Percentiles rank a stretch among this genome's conserved stretches.
These are phyloP conservation scores for Daldinia eschscholtzii DNA, from an alignment of 2,329 filamentous ascomycete species.

Conservation along the genomic window DNA sequence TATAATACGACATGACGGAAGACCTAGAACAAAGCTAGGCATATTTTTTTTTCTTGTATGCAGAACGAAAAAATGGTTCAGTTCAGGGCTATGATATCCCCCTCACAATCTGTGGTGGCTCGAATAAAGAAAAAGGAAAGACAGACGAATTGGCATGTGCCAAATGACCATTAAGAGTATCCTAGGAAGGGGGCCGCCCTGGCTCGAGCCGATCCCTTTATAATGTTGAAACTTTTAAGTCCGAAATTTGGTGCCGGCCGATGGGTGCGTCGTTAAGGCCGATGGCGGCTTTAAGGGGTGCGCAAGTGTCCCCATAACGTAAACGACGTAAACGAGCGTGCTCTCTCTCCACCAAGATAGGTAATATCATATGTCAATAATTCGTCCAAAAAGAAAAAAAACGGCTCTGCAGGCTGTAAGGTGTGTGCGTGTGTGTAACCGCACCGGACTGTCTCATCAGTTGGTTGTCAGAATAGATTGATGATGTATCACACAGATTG, in stretches of 20 bases:
- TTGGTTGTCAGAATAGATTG: conserved; percentile 1
- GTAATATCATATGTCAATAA: not conserved
- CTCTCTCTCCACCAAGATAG: conserved; percentile 8
- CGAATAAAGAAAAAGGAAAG: not conserved
- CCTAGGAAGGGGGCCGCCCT: not conserved
- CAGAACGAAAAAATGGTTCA: conserved; percentile 5
- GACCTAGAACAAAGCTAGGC: conserved; percentile 8
- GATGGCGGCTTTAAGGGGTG: conserved; percentile 13
- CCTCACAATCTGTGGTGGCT: not conserved
- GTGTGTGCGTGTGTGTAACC: not conserved
- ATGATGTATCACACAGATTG: conserved; percentile 7
- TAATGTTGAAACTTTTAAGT: conserved; percentile 13
- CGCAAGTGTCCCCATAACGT: not conserved
- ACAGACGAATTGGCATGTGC: not conserved
- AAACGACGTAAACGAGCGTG: conserved; percentile 1
- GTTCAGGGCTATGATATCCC: conserved; percentile 11
- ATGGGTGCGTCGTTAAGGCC: conserved; percentile 8
- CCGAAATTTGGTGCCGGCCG: conserved; percentile 13
- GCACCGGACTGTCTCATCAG: not conserved
- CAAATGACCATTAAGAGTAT: not conserved
- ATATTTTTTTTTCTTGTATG: conserved; percentile 14
- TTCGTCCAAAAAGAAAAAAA: not conserved
- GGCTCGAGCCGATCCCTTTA: conserved; percentile 11
- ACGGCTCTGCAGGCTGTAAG: conserved; percentile 1
- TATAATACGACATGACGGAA: conserved; percentile 18